phyloP scores from a whole-genome alignment of 1,284 basidiomycete genomes.

The Meira miltonrushii region DNA sequence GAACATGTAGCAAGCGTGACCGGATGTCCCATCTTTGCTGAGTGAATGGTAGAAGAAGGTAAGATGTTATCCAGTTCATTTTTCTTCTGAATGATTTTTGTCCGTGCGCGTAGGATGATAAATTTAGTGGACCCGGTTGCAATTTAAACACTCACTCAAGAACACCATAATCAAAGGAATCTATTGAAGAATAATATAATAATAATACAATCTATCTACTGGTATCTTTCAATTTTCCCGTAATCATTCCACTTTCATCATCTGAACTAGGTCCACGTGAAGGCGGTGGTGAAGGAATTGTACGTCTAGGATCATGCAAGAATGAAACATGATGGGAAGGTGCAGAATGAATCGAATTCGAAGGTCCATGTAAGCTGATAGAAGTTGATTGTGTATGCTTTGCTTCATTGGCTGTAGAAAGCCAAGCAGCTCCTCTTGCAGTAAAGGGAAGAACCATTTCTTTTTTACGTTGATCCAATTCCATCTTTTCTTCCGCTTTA shows the following conservation, averaged over 20 bases:
- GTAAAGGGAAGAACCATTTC: constrained; percentile 1
- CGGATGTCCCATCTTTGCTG: too few relatives aligned
- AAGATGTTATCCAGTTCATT: too few relatives aligned
- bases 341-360: neutral
- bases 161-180: too few relatives aligned
- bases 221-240: too few relatives aligned
- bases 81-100: too few relatives aligned
- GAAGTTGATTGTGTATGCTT: too few relatives aligned
- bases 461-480: neutral
- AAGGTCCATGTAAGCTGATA: neutral
- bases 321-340: neutral
- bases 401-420: neutral
- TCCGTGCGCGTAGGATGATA: too few relatives aligned
- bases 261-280: constrained; percentile 3
- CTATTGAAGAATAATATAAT: too few relatives aligned
- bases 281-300: neutral
- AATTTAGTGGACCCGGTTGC: too few relatives aligned
- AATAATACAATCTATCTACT: too few relatives aligned
- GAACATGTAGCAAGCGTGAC: constrained; percentile 60
- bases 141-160: too few relatives aligned
- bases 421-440: neutral
- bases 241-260: neutral
- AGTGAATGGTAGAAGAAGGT: too few relatives aligned
- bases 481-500: constrained; percentile 4
- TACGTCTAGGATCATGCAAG: neutral